Evolutionary conservation across 1,284 basidiomycete genomes (phyloP).

Genomic region (Tilletiaria anomala): DNA sequence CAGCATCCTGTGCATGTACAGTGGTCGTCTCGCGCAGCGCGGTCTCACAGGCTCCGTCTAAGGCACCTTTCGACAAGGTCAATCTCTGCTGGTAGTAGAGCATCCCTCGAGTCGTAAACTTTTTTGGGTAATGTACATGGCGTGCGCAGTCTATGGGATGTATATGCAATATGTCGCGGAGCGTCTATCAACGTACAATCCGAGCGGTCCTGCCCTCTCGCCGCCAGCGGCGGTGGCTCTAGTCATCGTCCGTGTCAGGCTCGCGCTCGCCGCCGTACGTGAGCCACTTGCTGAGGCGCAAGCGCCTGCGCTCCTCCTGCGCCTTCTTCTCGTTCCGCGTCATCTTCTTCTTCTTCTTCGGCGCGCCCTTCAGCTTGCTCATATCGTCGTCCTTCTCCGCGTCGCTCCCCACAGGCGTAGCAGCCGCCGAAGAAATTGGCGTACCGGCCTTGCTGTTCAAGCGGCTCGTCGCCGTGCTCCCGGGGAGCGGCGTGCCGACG

Average conservation of each 20-base stretch:
- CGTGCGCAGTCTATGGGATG: too few species aligned
- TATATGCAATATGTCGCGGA: too few species aligned
- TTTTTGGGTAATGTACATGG: too few species aligned
- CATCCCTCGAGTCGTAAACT: too few species aligned
- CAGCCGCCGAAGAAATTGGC: slow-evolving; percentile 36
- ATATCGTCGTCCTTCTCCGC: slow-evolving; percentile 40
- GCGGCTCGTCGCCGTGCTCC: slow-evolving; percentile 41
- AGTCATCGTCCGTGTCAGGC: slow-evolving; percentile 36
- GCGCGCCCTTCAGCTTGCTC: slow-evolving; percentile 37
- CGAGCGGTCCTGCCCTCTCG: too few species aligned
- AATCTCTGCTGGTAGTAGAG: too few species aligned
- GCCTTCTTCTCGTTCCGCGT: slow-evolving; percentile 38
- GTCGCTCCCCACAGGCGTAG: slow-evolving; percentile 42
- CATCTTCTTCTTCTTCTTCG: slow-evolving; percentile 37
- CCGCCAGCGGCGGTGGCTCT: too few species aligned
- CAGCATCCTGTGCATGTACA: too few species aligned
- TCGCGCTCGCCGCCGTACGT: slow-evolving; percentile 33
- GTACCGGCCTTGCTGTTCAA: slow-evolving; percentile 39
- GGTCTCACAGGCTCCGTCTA: too few species aligned
- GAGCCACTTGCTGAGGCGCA: slow-evolving; percentile 32
- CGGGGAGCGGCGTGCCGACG: slow-evolving; percentile 33
- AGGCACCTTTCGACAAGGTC: too few species aligned
- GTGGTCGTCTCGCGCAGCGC: too few species aligned
- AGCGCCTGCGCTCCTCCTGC: slow-evolving; percentile 33
- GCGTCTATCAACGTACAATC: too few species aligned